Evolutionary conservation across 2,329 filamentous ascomycete genomes (phyloP).

Genomic region (Dothistroma septosporum): DNA sequence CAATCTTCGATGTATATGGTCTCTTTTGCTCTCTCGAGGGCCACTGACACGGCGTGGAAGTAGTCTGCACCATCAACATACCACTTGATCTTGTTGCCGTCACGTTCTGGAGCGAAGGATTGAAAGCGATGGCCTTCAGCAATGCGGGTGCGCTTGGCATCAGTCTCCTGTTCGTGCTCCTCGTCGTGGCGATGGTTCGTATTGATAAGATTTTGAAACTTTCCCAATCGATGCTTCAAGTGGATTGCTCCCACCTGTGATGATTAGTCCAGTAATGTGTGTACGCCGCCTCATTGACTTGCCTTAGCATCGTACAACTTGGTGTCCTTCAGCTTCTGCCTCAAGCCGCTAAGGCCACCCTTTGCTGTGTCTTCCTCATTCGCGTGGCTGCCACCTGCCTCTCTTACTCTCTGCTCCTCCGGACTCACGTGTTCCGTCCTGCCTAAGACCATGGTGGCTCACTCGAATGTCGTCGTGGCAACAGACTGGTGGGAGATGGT

Average conservation of each 20-base stretch:
- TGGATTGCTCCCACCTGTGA: conserved; percentile 52
- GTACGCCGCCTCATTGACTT: background rate
- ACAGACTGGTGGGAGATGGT: background rate
- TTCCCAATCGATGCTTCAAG: conserved; percentile 60
- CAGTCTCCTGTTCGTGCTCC: conserved; percentile 78
- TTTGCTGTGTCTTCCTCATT: conserved; percentile 6
- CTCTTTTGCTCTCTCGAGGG: conserved; percentile 84
- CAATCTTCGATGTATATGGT: conserved; percentile 95
- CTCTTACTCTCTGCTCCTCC: conserved; percentile 16
- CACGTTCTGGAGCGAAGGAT: conserved; percentile 84
- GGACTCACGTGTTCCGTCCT: conserved; percentile 19
- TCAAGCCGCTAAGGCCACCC: conserved; percentile 10
- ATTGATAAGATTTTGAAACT: conserved; percentile 69
- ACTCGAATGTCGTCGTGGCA: background rate
- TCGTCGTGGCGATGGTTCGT: conserved; percentile 89
- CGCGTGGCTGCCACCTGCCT: background rate
- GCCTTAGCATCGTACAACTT: conserved; percentile 25
- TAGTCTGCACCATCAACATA: conserved; percentile 96
- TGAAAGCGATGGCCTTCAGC: conserved; percentile 73
- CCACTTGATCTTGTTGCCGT: conserved; percentile 84
- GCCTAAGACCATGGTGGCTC: conserved; percentile 16
- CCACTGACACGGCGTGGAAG: conserved; percentile 85
- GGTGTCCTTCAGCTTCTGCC: conserved; percentile 21
- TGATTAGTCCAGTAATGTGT: background rate
- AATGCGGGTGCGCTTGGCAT: conserved; percentile 71